Base-by-base conservation (phyloP, 345 rosid genomes). In the Salix viminalis region DNA sequence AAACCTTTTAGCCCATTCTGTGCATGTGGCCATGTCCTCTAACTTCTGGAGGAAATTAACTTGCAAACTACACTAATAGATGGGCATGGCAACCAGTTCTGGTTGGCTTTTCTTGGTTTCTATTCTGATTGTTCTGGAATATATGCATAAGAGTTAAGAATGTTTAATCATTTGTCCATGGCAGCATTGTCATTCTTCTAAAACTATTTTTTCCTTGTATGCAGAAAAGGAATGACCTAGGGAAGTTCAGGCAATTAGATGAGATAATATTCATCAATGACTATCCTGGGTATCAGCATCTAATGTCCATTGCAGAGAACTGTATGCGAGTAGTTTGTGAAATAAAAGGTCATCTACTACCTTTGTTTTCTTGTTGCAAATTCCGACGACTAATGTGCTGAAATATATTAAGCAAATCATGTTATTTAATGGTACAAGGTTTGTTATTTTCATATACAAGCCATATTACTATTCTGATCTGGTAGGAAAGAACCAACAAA, bases 221-320 rank as follows among this genome's bases (percentile, higher is more conserved):
- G 88, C 91, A 92, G 99, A 95, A 88, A 82, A 88, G 85, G 64
- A 90, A 87, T 77, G 92, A 90, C 84, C 86, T 80, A 34, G 97
- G 99, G 82, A 92, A 88, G 83, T 95, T 95, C 87, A 90, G 99
- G 85, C 89, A 85, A 79, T 73, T 93, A 74, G 96, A 93, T 77
- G 99, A 95, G 88, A 91, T 93, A 70, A 75, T 95, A 60, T 91
- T 85, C 56, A 76, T 93, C 21, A 77, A 84, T 58, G 96, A 87
- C 70, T 88, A 80, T 86, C 90, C 97, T 75, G 96, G 87, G 64
- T 95, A 93, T 85, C 93, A 75, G 70, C 82, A 84, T 66, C 73
- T 92, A 69, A 77, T 81, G 72, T 76, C 92, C 52, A 82, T 89
- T 76, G 93, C 94, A 19, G 92, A 90, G 79, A 87, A 89, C 72